Evolutionary conservation across 2,329 filamentous ascomycete species (phyloP), one percentile per base, ranked within the genome.

Genomic region (Claviceps quebecensis): DNA sequence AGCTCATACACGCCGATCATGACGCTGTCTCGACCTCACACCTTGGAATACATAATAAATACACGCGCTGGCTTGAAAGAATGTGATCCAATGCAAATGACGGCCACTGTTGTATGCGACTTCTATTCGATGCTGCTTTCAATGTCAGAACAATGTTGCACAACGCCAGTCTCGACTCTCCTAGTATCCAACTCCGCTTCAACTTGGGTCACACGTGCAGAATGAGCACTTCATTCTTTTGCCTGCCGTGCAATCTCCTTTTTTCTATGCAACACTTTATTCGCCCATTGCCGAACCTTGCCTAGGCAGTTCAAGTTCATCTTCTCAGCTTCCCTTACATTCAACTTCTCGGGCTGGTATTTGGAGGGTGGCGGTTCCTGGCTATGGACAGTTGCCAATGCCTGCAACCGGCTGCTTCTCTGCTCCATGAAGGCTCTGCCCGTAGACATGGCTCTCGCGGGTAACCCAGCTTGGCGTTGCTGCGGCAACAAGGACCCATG

Each of bases 361-460:
- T 36, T 34, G 8, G 45, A 3, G 43, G 17, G 4, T 38, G 45
- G 19, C 22, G 16, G 19, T 41, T 49, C 40, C 36, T 45, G 23
- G 36, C 48, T 49, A 19, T 52, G 29, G 22, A 45, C 43, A 47
- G 48, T 39, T 46, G 19, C 34, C 26, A 52, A n/a, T 17, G 22
- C 50, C 22, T 56, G 52, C 29, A 47, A 50, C 46, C 52, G 54
- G 14, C 49, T 40, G 36, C 50, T 55, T 23, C 59, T 56, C 23
- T 55, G 58, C 48, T 56, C 57, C 59, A 62, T 59, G 36, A 61
- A 62, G 5, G 57, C 54, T 45, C 58, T 55, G 11, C 60, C 60
- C 8, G 59, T 58, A 19, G 61, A 63, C 34, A 59, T 52, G 23
- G 58, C 53, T 38, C 60, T 55, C 29, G 47, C 52, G 7, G 60